A percentile compares a stretch with the other conserved stretches of the same genome.
Conservation (phyloP, 345 rosid species). For the Boechera retrofracta region DNA sequence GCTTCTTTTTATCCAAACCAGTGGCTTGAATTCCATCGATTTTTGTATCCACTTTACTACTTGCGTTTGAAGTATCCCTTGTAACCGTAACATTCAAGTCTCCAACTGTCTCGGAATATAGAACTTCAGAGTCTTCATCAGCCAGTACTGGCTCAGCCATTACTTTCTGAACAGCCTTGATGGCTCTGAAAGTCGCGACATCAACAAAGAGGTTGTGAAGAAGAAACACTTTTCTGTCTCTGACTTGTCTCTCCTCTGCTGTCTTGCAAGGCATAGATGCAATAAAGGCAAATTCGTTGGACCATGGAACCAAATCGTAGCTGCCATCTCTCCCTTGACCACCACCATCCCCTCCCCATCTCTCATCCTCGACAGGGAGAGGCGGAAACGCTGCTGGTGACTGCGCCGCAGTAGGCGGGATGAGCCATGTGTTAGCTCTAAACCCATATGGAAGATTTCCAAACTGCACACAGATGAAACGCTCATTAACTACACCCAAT, state of each 20-base stretch:
- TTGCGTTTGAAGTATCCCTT: slow-evolving; percentile 74
- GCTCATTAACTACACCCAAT: slow-evolving; percentile 1
- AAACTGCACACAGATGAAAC: slow-evolving; percentile 59
- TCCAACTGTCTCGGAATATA: slow-evolving; percentile 68
- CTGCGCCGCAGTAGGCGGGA: slow-evolving; percentile 81
- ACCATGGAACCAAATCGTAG: slow-evolving; percentile 84
- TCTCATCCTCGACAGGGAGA: slow-evolving; percentile 86
- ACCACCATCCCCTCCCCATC: slow-evolving; percentile 96
- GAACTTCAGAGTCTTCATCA: slow-evolving; percentile 45
- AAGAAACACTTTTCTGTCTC: slow-evolving; percentile 95
- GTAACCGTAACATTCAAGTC: slow-evolving; percentile 66
- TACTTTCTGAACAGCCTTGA: slow-evolving; percentile 70
- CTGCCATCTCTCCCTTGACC: slow-evolving; percentile 87
- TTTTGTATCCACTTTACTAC: slow-evolving; percentile 88
- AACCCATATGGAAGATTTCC: slow-evolving; percentile 98
- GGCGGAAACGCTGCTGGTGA: slow-evolving; percentile 71
- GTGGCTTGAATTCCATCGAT: slow-evolving; percentile 82
- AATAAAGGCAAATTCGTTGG: slow-evolving; percentile 69
- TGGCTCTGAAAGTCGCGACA: slow-evolving; percentile 82
- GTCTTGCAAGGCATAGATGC: slow-evolving; percentile 93
- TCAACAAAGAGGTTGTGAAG: slow-evolving; percentile 96
- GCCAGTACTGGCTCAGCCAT: slow-evolving; percentile 50
- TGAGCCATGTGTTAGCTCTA: slow-evolving; percentile 97
- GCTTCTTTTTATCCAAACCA: slow-evolving; percentile 61
- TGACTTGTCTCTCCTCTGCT: slow-evolving; percentile 87